Base-by-base conservation (phyloP, 2,329 filamentous ascomycete species). In the Fusarium sp. region DNA sequence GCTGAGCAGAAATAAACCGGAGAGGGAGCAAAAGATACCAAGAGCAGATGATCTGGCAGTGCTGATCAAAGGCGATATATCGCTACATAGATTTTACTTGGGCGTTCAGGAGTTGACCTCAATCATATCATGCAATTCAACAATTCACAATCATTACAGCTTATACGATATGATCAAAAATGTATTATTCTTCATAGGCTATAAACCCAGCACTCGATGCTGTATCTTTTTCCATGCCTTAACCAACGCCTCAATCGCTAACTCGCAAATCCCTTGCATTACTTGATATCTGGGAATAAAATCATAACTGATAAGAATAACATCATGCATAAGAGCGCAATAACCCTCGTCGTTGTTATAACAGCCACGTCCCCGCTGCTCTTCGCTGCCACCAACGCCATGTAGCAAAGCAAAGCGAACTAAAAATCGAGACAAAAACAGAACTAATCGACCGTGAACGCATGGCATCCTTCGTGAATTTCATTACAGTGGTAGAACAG, bases 311-410 rank as follows among this genome's bases (percentile, higher is more conserved):
- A 13, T 32, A 62, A 53, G 46, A 60, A 53, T 57, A 57, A n/a
- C 45, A 47, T 65, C 24, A 16, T 41, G 9, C 32, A 54, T 53
- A 54, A 58, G 41, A 42, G 44, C 40, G 56, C 46, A 34, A 25
- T 25, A 25, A 25, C 7, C 25, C 32, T 34, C 32, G 32, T 34
- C 30, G 30, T 32, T 32, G 30, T 32, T 16, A 7, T 7, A 49
- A 54, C 56, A 54, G 27, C 44, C 37, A 37, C 46, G 24, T 57
- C 37, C 62, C 61, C 42, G 52, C 60, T 58, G 48, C 55, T 57
- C 30, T 47, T 70, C 51, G 53, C 61, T 70, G 30, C 72, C 71
- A 69, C 69, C 69, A 76, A 78, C 75, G 73, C 73, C 75, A 25
- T 25, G 58, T 53, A 56, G 29, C 34, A 63, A 34, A 16, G 32